Conservation (phyloP, 2,329 filamentous ascomycete genomes). For the Taxawa tesnikishii region DNA sequence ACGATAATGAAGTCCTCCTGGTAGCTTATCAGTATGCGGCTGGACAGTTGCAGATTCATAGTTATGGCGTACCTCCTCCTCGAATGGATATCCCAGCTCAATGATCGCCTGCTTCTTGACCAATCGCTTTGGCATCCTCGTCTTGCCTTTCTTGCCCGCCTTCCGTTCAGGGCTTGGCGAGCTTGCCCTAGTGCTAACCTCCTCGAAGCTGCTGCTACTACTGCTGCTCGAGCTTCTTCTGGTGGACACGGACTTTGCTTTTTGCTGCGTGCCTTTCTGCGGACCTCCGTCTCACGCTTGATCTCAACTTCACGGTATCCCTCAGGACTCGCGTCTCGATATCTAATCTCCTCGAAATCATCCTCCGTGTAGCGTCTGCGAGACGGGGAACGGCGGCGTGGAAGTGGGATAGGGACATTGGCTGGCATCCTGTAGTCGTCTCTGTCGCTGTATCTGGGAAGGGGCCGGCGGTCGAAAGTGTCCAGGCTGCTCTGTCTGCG, state of each 20-base stretch:
- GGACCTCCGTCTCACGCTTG: constrained; percentile 30
- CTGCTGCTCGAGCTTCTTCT: constrained; percentile 18
- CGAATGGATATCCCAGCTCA: constrained; percentile 74
- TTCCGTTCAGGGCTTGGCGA: constrained; percentile 18
- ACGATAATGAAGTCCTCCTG: constrained; percentile 74
- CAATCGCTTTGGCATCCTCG: constrained; percentile 68
- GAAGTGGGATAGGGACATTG: constrained; percentile 58
- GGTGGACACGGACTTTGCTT: constrained; percentile 2
- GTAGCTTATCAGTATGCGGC: constrained; percentile 19
- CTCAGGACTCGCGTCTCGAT: constrained; percentile 24
- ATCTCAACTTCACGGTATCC: constrained; percentile 38
- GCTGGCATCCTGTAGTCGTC: constrained; percentile 52
- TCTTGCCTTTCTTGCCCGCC: constrained; percentile 61
- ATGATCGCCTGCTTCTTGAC: constrained; percentile 71
- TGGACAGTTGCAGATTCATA: no score
- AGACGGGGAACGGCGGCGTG: constrained; percentile 46
- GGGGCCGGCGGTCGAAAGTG: constrained; percentile 70
- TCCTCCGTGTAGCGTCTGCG: constrained; percentile 56
- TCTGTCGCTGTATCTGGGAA: constrained; percentile 37
- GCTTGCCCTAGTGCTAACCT: constrained; percentile 9
- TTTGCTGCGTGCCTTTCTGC: constrained; percentile 14
- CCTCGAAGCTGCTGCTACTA: constrained; percentile 28
- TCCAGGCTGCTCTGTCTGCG: constrained; percentile 82
- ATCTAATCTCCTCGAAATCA: constrained; percentile 51
- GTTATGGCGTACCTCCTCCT: constrained; percentile 59